Evolutionary conservation across 2,329 filamentous ascomycete genomes (phyloP), one percentile per base, ranked within the genome.

Genomic region (Neocatenulostroma microsporum): DNA sequence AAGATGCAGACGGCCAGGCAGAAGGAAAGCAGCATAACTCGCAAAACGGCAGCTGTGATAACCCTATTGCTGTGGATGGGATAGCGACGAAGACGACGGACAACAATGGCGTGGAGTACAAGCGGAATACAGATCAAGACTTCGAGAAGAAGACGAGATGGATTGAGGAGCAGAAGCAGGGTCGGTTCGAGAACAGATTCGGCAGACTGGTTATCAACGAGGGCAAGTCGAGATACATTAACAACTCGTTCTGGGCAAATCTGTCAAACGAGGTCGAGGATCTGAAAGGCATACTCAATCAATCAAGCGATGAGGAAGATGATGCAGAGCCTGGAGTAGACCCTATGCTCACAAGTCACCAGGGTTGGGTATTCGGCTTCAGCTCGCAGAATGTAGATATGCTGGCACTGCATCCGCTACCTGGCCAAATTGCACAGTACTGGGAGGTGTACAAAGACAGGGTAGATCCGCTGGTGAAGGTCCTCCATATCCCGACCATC

Each of bases 381-480:
- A 78, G 74, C 42, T 85, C 82, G 1, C 70, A 73, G n/a, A 76
- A 74, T 45, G 77, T 84, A 18, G 74, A 86, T 47, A 63, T 86
- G 45, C 62, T 70, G 13, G 65, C 69, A 27, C 63, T 82, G 11
- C 82, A 85, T 48, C 82, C 82, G 2, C 53, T 77, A 0, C 72
- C 78, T 1, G 75, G 76, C 1, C 78, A 81, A 44, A 78, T 82
- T 32, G 70, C 69, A 0, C 73, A 74, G 32, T 74, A 84, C 37
- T 86, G 82, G 82, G 71, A 77, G 34, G 68, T 78, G 9, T 87
- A 76, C 58, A 73, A 79, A 44, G 78, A 84, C 46, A 84, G 83
- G 35, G 80, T 87, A 7, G 80, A 87, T 49, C 79, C 82, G 0
- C 58, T 86, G 8, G 67, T 82, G 49, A 86, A 84, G 54, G 67